Base-by-base conservation (phyloP, 805 yeast species). In the Lipomyces yamadae region DNA sequence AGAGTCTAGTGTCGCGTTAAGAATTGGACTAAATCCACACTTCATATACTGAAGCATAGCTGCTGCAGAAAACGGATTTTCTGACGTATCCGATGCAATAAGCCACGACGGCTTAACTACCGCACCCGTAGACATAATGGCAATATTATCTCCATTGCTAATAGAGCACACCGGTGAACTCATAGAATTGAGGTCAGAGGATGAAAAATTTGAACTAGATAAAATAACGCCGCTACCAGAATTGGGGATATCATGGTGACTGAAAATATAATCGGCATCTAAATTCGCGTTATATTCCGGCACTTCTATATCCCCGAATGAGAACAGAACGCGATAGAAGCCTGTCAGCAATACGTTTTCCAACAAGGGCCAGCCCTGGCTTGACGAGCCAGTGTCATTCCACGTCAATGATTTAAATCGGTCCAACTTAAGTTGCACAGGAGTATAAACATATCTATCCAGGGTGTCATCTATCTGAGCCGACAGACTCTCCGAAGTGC, bases 11-110 rank as follows among this genome's bases (percentile, higher is more conserved):
- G 81, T 69, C 70, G 85, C 60, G 77, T 83, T 77, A 35, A 92
- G 75, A 0, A 91, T 81, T 0, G 97, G 92, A 0, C 90, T 82
- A 62, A 79, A 83, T 0, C 97, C 98, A 71, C 88, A 82, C 29
- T 76, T 66, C 3, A 87, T 74, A 56, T 81, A 80, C 1, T 77
- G 70, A 52, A 74, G 72, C 52, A 87, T 77, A 0, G 83, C 70
- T 0, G 64, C 67, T 15, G 78, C 70, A 0, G 83, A 76, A 73
- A 84, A 88, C 0, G 80, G 79, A 11, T 56, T 45, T 0, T 69
- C 71, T 0, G 74, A 72, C 35, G 76, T 68, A 69, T 87, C 88
- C 58, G 78, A 77, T 0, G 81, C 68, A 56, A 78, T 78, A 56
- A 81, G 74, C 83, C 84, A 82, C 13, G 78, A 68, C 3, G 72